A percentile compares a stretch with the other conserved stretches of the same genome.
Evolutionary conservation across 208 protist species (phyloP).

Genomic region (Trypanosoma rangeli): DNA sequence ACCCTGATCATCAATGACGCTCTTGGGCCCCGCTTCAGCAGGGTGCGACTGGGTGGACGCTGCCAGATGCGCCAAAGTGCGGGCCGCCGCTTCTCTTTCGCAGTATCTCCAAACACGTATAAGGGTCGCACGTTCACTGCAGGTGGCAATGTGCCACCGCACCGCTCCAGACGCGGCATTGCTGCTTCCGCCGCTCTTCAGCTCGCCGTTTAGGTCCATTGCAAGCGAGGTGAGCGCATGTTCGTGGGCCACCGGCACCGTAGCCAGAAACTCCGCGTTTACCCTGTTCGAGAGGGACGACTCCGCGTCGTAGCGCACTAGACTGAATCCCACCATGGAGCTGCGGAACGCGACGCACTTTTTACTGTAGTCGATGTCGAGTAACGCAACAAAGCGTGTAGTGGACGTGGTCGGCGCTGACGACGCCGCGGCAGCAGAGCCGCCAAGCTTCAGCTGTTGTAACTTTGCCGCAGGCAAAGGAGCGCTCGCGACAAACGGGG

Average conservation of each 20-base stretch:
- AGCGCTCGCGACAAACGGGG: slow-evolving; percentile 37
- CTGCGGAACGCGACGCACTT: slow-evolving; percentile 38
- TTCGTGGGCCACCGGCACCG: slow-evolving; percentile 35
- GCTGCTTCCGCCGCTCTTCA: slow-evolving; percentile 7
- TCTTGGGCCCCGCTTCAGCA: not conserved
- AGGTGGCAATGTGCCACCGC: slow-evolving; percentile 23
- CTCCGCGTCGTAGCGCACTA: slow-evolving; percentile 44
- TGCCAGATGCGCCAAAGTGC: too few species aligned
- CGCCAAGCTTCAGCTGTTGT: not conserved
- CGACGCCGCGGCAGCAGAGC: not conserved
- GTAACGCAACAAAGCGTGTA: slow-evolving; percentile 7
- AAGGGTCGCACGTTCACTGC: slow-evolving; percentile 30
- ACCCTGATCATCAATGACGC: not conserved
- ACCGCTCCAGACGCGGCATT: not conserved
- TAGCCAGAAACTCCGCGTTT: slow-evolving; percentile 31
- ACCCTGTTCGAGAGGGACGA: slow-evolving; percentile 2
- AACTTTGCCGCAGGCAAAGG: slow-evolving; percentile 39
- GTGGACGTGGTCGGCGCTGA: not conserved
- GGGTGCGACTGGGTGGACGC: not conserved
- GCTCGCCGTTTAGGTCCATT: slow-evolving; percentile 34
- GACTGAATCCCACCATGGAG: slow-evolving; percentile 38
- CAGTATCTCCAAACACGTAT: slow-evolving; percentile 33
- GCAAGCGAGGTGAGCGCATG: slow-evolving; percentile 46
- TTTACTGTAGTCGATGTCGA: slow-evolving; percentile 46
- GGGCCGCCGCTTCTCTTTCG: slow-evolving; percentile 1